phyloP scores from a whole-genome alignment of 805 yeast species.

The Danielia oregonensis region DNA sequence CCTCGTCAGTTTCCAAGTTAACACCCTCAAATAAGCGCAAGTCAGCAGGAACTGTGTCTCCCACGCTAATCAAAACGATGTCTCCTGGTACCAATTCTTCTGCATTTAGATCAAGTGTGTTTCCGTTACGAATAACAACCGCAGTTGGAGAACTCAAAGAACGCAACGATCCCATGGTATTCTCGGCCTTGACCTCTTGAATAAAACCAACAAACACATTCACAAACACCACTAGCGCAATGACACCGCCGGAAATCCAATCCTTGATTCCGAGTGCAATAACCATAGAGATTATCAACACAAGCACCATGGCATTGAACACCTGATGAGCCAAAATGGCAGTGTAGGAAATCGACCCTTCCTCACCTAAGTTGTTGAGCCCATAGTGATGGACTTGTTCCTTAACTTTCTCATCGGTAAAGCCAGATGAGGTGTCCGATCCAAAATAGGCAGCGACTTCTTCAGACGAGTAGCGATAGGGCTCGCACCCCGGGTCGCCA shows the following conservation, averaged over 20 bases:
- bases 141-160: conserved; percentile 47
- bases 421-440: background rate
- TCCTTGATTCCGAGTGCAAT: conserved; percentile 36
- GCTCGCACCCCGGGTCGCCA: background rate
- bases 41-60: conserved; percentile 44
- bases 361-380: conserved; percentile 28
- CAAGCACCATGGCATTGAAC: conserved; percentile 39
- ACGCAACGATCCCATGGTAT: conserved; percentile 47
- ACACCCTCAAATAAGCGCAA: conserved; percentile 31
- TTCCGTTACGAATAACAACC: conserved; percentile 42
- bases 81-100: conserved; percentile 47
- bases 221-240: conserved; percentile 41
- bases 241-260: conserved; percentile 44
- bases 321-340: conserved; percentile 34
- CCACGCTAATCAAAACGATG: conserved; percentile 36
- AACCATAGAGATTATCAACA: conserved; percentile 33
- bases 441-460: background rate
- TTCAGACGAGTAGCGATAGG: background rate
- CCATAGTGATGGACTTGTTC: conserved; percentile 4
- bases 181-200: conserved; percentile 49
- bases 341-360: conserved; percentile 23
- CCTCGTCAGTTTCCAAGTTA: conserved; percentile 42
- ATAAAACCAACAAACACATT: conserved; percentile 49
- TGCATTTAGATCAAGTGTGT: conserved; percentile 30
- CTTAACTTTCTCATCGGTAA: conserved; percentile 4